These are phyloP conservation scores for Fusarium sp. DNA, from an alignment of 2,329 filamentous ascomycete genomes.

Conservation along the genomic window DNA sequence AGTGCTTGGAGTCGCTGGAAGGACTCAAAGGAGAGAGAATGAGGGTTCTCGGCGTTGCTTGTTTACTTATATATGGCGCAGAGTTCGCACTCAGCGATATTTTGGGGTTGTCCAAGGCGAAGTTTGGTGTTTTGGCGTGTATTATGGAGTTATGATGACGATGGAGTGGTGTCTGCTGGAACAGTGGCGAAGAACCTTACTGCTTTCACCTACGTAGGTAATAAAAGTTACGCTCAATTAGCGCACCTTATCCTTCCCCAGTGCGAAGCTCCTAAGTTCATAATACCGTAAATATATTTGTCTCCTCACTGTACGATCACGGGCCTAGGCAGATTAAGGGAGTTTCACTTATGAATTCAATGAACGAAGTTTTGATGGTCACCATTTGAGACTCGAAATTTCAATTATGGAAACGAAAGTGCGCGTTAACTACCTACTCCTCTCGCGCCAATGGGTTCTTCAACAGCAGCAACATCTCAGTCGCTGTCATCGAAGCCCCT, in stretches of 20 bases:
- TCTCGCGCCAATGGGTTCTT: slow-evolving; percentile 26
- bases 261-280: too few species aligned
- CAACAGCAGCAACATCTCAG: slow-evolving; percentile 26
- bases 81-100: not conserved
- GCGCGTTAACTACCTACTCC: slow-evolving; percentile 17
- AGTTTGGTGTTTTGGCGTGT: slow-evolving; percentile 8
- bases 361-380: slow-evolving; percentile 16
- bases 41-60: not conserved
- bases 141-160: slow-evolving; percentile 1
- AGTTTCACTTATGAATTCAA: slow-evolving; percentile 20
- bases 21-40: slow-evolving; percentile 45
- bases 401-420: slow-evolving; percentile 24
- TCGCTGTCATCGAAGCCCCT: slow-evolving; percentile 17
- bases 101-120: not conserved
- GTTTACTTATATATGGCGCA: not conserved
- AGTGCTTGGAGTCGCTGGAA: slow-evolving; percentile 56
- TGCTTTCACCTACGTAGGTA: not conserved
- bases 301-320: not conserved
- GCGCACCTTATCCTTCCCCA: too few species aligned
- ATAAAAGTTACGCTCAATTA: too few species aligned
- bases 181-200: not conserved
- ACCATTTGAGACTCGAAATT: slow-evolving; percentile 8
- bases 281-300: too few species aligned
- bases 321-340: not conserved
- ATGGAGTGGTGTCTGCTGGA: not conserved